Base-by-base conservation (phyloP, 768 basidiomycete genomes). In the Mycena indigotica region DNA sequence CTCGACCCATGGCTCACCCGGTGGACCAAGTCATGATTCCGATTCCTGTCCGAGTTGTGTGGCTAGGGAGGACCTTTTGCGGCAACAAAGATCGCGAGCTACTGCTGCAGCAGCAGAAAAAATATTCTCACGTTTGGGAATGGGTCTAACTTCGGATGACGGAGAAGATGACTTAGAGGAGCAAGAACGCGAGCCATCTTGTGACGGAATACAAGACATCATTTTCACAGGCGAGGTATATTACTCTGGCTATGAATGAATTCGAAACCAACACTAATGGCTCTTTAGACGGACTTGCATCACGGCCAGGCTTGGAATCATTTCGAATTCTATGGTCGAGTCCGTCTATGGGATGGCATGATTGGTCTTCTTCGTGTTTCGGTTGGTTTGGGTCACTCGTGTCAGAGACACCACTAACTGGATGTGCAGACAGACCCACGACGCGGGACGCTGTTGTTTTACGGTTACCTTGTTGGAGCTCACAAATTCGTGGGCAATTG, bases 401-500 rank as follows among this genome's bases (percentile, higher is more conserved):
- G 65, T 35, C 30, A 52, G 3, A 52, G 28, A 50, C n/a, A 26
- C 50, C 21, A 28, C 56, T 50, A 38, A 24, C 23, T 24, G 28
- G 23, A 19, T 38, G 41, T 15, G 16, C 26, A 71, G 69, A 30
- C 57, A 15, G 66, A 62, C 55, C 58, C 56, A 25, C 46, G 54
- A 19, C 60, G 63, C 25, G 76, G 71, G 29, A 68, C 72, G 30
- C 65, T 74, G 65, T 77, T 91, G 39, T 85, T 91, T 62, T 87
- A 84, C 28, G 90, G 90, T 4, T 91, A 90, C 66, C 60, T 92
- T 46, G 79, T 86, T 5, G 87, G 83, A 0, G 82, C 80, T 8
- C 71, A 80, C 56, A 88, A 80, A 55, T 81, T 91, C 58, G 87
- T 88, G 16, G 90, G 90, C 4, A 85, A 84, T 55, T 91, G 89